phyloP scores from a whole-genome alignment of 345 rosid genomes.

The Adansonia digitata region DNA sequence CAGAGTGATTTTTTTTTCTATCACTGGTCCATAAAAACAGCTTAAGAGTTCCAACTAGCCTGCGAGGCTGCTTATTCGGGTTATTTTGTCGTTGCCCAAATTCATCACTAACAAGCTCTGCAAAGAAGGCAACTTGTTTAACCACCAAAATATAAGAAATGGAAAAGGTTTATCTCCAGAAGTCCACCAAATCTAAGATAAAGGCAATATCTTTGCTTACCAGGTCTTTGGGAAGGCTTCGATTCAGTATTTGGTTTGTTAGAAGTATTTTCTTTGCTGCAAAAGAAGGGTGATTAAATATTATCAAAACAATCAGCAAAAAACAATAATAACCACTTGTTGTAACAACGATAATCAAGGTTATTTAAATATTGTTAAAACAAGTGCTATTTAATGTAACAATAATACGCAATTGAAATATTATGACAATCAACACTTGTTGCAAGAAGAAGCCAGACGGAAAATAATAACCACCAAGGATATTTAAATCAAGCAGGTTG shows the following conservation, averaged over 20 bases:
- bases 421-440: too few relatives aligned
- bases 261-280: conserved; percentile 51
- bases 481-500: neutral
- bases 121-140: conserved; percentile 10
- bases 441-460: neutral
- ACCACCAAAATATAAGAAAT: neutral
- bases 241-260: conserved; percentile 42
- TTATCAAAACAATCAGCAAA: neutral
- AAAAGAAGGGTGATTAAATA: conserved; percentile 10
- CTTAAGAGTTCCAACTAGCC: conserved; percentile 32
- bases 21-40: neutral
- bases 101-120: conserved; percentile 56
- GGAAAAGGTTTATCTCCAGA: neutral
- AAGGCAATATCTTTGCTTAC: conserved; percentile 28
- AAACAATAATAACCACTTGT: neutral
- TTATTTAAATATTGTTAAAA: too few relatives aligned
- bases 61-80: conserved; percentile 44
- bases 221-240: conserved; percentile 51
- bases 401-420: too few relatives aligned
- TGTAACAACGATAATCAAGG: too few relatives aligned
- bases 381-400: too few relatives aligned
- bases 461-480: neutral
- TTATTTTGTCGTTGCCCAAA: conserved; percentile 45
- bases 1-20: neutral
- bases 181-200: neutral